Evolutionary conservation across 345 rosid species (phyloP).

Genomic region (Populus tremula): DNA sequence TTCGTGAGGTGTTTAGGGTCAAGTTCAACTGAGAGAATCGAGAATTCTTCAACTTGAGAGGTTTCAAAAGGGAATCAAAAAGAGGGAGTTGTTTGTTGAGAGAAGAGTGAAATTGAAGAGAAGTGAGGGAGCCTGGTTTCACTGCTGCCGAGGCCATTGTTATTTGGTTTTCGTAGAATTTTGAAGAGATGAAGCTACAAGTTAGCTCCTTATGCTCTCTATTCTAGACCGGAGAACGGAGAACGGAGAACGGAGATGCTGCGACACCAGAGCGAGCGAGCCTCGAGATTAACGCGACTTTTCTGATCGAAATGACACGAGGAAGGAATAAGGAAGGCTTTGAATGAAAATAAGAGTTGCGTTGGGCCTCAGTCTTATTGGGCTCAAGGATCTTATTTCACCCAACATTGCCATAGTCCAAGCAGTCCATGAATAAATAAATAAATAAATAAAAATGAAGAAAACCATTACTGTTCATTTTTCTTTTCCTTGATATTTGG

Average conservation of each 20-base stretch:
- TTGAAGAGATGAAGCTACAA: neutral
- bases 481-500: too few relatives aligned
- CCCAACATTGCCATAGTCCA: too few relatives aligned
- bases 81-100: slow-evolving; percentile 27
- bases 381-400: neutral
- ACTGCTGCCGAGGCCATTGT: slow-evolving; percentile 35
- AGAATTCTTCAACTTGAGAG: slow-evolving; percentile 28
- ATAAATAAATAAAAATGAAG: too few relatives aligned
- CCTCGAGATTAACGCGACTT: slow-evolving; percentile 1
- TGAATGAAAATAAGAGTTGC: too few relatives aligned
- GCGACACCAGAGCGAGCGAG: neutral
- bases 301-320: neutral
- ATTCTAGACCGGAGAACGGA: too few relatives aligned
- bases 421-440: too few relatives aligned
- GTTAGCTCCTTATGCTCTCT: neutral
- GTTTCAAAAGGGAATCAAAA: slow-evolving; percentile 27
- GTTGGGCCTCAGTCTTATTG: neutral
- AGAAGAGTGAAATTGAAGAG: slow-evolving; percentile 20
- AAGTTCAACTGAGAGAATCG: slow-evolving; percentile 24
- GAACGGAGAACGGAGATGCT: too few relatives aligned
- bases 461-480: too few relatives aligned
- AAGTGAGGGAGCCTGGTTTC: slow-evolving; percentile 23
- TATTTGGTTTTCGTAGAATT: slow-evolving; percentile 11
- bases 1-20: slow-evolving; percentile 24
- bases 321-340: too few relatives aligned